Conservation (phyloP, 257 asterid genomes). For the Plantago major region DNA sequence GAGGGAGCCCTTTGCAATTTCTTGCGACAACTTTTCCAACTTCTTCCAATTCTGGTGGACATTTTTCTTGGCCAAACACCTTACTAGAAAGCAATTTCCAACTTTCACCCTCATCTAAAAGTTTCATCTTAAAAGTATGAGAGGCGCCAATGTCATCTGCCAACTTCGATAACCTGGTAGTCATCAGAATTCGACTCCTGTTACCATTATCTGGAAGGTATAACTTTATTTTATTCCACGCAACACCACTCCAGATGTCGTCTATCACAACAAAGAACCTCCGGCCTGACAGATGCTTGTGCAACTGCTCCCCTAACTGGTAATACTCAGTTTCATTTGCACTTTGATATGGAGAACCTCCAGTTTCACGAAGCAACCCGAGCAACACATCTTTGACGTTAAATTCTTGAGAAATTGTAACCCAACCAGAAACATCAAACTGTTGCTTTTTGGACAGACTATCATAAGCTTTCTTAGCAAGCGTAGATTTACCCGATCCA, state of each 20-base stretch:
- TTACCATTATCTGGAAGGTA: not conserved
- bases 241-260: slow-evolving; percentile 11
- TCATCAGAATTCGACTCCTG: slow-evolving; percentile 3
- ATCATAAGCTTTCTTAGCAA: slow-evolving; percentile 4
- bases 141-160: not conserved
- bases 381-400: not conserved
- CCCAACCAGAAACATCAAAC: slow-evolving; percentile 5
- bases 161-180: slow-evolving; percentile 11
- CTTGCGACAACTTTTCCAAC: not conserved
- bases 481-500: slow-evolving; percentile 3
- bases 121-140: not conserved
- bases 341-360: not conserved
- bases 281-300: not conserved
- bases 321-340: not conserved
- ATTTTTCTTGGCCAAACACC: slow-evolving; percentile 10
- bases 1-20: slow-evolving; percentile 9
- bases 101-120: slow-evolving; percentile 2
- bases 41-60: not conserved
- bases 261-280: slow-evolving; percentile 4
- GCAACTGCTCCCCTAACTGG: not conserved
- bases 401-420: not conserved
- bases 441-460: not conserved
- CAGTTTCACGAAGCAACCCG: not conserved
- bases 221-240: not conserved
- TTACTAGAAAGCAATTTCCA: slow-evolving; percentile 5